Percentiles rank a stretch among this genome's conserved stretches.
phyloP scores from a whole-genome alignment of 1,284 basidiomycete species.

The Cutaneotrichosporon cutaneum region DNA sequence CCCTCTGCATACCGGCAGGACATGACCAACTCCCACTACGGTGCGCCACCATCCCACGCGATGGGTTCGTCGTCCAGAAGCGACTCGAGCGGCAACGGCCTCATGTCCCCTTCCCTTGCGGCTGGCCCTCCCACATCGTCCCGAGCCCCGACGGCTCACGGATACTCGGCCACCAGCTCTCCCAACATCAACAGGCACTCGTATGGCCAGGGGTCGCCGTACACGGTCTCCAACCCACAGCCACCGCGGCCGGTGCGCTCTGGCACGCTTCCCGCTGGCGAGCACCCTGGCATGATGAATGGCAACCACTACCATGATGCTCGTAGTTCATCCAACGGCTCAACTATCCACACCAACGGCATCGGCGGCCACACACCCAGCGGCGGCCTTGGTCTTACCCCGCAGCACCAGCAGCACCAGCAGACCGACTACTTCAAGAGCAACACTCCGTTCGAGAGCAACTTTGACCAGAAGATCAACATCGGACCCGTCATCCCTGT shows the following conservation, averaged over 20 bases:
- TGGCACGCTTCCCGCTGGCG: conserved; percentile 47
- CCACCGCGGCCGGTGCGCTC: conserved; percentile 48
- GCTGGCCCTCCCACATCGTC: conserved; percentile 13
- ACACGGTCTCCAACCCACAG: conserved; percentile 15
- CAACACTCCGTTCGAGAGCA: conserved; percentile 33
- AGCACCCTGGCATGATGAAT: conserved; percentile 24
- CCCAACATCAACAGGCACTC: conserved; percentile 51
- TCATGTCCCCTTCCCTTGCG: conserved; percentile 15
- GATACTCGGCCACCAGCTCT: conserved; percentile 41
- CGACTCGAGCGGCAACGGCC: conserved; percentile 22
- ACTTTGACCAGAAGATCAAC: conserved; percentile 40
- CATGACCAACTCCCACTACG: conserved; percentile 25
- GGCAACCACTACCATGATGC: conserved; percentile 11
- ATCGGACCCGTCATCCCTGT: conserved; percentile 30
- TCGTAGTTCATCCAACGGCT: conserved; percentile 9
- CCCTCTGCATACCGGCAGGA: conserved; percentile 7
- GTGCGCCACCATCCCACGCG: conserved; percentile 31
- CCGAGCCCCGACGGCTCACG: conserved; percentile 21
- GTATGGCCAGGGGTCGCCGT: conserved; percentile 15
- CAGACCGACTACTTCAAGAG: neutral
- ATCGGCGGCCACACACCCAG: conserved; percentile 13
- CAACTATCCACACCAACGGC: conserved; percentile 16
- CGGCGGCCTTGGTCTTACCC: conserved; percentile 25
- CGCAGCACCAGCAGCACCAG: conserved; percentile 27
- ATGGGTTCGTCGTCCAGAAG: conserved; percentile 21